Conservation (phyloP, 1,284 basidiomycete genomes). For the Somion occarium region DNA sequence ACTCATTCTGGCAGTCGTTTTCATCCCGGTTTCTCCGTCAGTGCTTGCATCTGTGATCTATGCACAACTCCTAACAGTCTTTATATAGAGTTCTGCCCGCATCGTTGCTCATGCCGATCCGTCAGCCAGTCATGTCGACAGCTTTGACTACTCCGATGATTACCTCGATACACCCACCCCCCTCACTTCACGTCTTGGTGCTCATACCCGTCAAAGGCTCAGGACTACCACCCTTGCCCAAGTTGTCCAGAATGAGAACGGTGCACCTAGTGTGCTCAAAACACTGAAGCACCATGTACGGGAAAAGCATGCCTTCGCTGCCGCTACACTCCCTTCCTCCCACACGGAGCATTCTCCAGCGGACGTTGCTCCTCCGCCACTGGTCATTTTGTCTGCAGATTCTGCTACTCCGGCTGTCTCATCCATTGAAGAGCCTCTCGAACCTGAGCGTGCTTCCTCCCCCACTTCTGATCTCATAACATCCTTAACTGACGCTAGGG, state of each 20-base stretch:
- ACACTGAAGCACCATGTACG: conserved; percentile 57
- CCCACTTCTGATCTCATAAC: not conserved
- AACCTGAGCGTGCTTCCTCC: not conserved
- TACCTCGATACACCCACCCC: conserved; percentile 39
- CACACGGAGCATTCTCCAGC: not conserved
- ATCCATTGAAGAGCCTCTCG: not conserved
- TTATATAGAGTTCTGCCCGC: conserved; percentile 52
- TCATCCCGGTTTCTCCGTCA: conserved; percentile 53
- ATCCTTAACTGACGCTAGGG: not conserved
- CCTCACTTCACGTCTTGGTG: conserved; percentile 26
- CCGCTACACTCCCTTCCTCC: not conserved
- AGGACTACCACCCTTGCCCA: conserved; percentile 38
- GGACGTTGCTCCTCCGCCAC: not conserved
- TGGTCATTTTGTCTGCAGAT: not conserved
- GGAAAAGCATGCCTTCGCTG: conserved; percentile 46
- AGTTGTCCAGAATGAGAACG: conserved; percentile 15
- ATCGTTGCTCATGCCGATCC: conserved; percentile 67
- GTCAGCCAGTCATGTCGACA: conserved; percentile 42
- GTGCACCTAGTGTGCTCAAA: conserved; percentile 42
- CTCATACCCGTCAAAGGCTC: conserved; percentile 18
- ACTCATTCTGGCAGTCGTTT: conserved; percentile 65
- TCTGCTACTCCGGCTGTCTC: not conserved
- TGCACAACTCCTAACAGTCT: not conserved
- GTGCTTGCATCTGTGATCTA: not conserved
- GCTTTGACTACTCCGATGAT: conserved; percentile 48